Conservation (phyloP, 2,329 filamentous ascomycete genomes). For the Microcyclospora pomicola region DNA sequence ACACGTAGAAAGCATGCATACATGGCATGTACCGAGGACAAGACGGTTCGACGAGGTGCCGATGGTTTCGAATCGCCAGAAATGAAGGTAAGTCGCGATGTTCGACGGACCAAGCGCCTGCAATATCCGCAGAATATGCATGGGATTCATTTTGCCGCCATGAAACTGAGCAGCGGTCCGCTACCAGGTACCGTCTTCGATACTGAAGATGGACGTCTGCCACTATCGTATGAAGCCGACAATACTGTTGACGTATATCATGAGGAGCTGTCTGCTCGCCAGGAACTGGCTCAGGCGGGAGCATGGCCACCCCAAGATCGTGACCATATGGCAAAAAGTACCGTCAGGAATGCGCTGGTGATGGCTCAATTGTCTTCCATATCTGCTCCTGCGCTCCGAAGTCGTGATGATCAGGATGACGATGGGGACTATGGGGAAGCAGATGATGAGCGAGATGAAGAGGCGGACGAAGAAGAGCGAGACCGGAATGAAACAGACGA, state of each 20-base stretch:
- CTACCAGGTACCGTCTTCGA: constrained; percentile 15
- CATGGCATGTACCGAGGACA: background rate
- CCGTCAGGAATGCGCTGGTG: constrained; percentile 9
- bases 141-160: constrained; percentile 5
- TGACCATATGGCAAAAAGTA: background rate
- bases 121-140: constrained; percentile 1
- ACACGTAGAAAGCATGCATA: background rate
- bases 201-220: constrained; percentile 1
- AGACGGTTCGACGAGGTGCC: background rate
- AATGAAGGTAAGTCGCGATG: background rate
- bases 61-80: constrained; percentile 9
- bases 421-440: constrained; percentile 7
- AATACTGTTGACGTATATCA: background rate
- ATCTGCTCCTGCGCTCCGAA: constrained; percentile 11
- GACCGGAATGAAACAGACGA: constrained; percentile 4
- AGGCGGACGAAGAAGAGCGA: constrained; percentile 2
- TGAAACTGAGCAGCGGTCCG: constrained; percentile 12
- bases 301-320: constrained; percentile 4
- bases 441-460: constrained; percentile 6
- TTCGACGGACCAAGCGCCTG: background rate
- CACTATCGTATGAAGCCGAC: background rate
- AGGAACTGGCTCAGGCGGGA: constrained; percentile 3
- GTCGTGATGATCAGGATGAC: constrained; percentile 6
- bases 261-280: background rate
- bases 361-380: constrained; percentile 14